Evolutionary conservation across 495 filamentous ascomycete genomes (phyloP).

Genomic region (Aspergillus campestris): DNA sequence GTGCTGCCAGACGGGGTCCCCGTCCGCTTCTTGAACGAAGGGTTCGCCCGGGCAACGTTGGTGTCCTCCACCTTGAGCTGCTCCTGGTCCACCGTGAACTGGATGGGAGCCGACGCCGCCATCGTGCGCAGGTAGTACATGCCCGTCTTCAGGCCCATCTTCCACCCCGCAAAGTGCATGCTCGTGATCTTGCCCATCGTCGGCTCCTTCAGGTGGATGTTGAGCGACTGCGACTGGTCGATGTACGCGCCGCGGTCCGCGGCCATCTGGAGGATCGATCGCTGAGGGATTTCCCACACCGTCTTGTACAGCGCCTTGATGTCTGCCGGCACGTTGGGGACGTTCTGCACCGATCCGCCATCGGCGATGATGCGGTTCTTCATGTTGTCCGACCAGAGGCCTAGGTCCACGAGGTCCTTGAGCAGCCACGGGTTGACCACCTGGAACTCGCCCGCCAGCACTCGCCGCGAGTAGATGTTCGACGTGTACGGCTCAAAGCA

Average conservation of each 20-base stretch:
- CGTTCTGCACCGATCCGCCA: constrained; percentile 90
- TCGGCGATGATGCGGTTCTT: constrained; percentile 99
- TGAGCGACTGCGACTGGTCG: constrained; percentile 96
- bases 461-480: constrained; percentile 98
- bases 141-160: constrained; percentile 96
- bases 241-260: constrained; percentile 97
- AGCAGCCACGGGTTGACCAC: constrained; percentile 98
- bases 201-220: constrained; percentile 98
- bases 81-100: constrained; percentile 98
- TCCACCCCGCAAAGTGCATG: constrained; percentile 99
- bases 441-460: constrained; percentile 97
- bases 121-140: constrained; percentile 99
- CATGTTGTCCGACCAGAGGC: constrained; percentile 99
- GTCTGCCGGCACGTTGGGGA: constrained; percentile 89
- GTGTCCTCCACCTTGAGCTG: constrained; percentile 84
- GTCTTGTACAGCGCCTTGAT: constrained; percentile 99
- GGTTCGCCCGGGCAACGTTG: constrained; percentile 55
- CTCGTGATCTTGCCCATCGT: constrained; percentile 99
- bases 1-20: constrained; percentile 33
- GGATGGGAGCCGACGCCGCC: constrained; percentile 92
- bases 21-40: constrained; percentile 58
- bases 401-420: constrained; percentile 96
- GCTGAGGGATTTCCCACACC: constrained; percentile 99
- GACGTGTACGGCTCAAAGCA: constrained; percentile 99
- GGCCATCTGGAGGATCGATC: constrained; percentile 91